These are phyloP conservation scores for Pecoramyces ruminantium DNA, from an alignment of 192 early-diverging fungal genomes.

Conservation along the genomic window DNA sequence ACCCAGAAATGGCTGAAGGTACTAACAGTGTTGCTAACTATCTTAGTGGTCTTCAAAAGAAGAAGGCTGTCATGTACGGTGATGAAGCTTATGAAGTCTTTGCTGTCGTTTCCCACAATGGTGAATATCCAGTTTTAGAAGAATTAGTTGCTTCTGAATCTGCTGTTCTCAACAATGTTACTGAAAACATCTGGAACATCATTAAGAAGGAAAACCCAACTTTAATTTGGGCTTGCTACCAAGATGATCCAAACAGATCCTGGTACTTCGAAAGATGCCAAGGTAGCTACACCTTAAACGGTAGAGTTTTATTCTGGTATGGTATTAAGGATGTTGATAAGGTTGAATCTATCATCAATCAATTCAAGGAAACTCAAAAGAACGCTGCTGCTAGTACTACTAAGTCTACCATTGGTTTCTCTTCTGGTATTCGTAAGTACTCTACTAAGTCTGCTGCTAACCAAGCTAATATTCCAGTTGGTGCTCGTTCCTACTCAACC, in stretches of 20 bases:
- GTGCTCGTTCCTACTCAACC: conserved; percentile 42
- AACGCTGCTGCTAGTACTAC: neutral
- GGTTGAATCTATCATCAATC: conserved; percentile 49
- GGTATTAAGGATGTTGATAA: conserved; percentile 70
- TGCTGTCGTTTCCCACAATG: conserved; percentile 44
- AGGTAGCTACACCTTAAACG: conserved; percentile 56
- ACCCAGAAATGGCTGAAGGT: conserved; percentile 51
- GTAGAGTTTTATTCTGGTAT: conserved; percentile 78
- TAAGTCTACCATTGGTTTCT: neutral
- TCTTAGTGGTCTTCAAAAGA: conserved; percentile 44
- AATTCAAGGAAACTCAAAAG: conserved; percentile 15
- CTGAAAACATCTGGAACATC: conserved; percentile 85
- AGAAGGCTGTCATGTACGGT: conserved; percentile 52
- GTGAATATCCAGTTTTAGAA: conserved; percentile 55
- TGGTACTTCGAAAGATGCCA: conserved; percentile 96
- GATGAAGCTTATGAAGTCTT: conserved; percentile 89
- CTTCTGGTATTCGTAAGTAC: neutral
- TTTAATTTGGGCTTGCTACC: conserved; percentile 68
- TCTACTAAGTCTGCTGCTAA: neutral
- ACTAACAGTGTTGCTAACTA: conserved; percentile 51
- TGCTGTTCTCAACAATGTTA: conserved; percentile 82
- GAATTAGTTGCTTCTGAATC: conserved; percentile 78
- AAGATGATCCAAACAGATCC: conserved; percentile 57
- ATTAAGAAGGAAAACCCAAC: conserved; percentile 66
- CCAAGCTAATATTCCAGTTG: conserved; percentile 10